These are phyloP conservation scores for Corrigiola litoralis DNA, from an alignment of 179 eudicot species.

Conservation along the genomic window DNA sequence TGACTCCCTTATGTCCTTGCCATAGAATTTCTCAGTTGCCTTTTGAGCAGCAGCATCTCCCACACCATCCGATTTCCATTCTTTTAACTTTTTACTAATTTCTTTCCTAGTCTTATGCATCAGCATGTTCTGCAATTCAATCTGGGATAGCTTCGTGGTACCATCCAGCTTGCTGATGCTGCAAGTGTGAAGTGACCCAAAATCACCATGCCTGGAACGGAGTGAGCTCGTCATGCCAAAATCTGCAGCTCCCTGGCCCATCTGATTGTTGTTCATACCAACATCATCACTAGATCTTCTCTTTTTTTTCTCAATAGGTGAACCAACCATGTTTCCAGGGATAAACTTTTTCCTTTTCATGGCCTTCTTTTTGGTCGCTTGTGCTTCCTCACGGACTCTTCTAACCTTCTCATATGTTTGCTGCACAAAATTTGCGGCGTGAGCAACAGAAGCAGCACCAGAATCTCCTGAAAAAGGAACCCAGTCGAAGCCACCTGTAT, in stretches of 20 bases:
- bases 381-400: slow-evolving; percentile 76
- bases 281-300: slow-evolving; percentile 39
- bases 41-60: slow-evolving; percentile 25
- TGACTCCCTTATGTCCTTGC: slow-evolving; percentile 16
- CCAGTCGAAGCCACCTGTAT: slow-evolving; percentile 48
- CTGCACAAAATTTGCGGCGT: slow-evolving; percentile 79
- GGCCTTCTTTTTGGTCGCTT: slow-evolving; percentile 64
- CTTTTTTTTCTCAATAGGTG: slow-evolving; percentile 44
- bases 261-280: slow-evolving; percentile 19
- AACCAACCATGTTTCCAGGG: slow-evolving; percentile 29
- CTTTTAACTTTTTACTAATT: slow-evolving; percentile 37
- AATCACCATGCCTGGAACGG: slow-evolving; percentile 13
- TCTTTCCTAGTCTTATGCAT: slow-evolving; percentile 57
- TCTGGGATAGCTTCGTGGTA: slow-evolving; percentile 36
- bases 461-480: slow-evolving; percentile 57
- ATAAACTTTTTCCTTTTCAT: slow-evolving; percentile 43
- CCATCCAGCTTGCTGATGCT: slow-evolving; percentile 22
- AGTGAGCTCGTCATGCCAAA: slow-evolving; percentile 8
- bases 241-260: slow-evolving; percentile 21
- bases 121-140: slow-evolving; percentile 47
- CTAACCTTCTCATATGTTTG: slow-evolving; percentile 81
- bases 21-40: slow-evolving; percentile 20
- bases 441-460: slow-evolving; percentile 57
- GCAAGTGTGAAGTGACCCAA: slow-evolving; percentile 17
- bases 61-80: slow-evolving; percentile 30